phyloP scores from a whole-genome alignment of 306 rosid genomes.

The Cyclanthera cordifolia region DNA sequence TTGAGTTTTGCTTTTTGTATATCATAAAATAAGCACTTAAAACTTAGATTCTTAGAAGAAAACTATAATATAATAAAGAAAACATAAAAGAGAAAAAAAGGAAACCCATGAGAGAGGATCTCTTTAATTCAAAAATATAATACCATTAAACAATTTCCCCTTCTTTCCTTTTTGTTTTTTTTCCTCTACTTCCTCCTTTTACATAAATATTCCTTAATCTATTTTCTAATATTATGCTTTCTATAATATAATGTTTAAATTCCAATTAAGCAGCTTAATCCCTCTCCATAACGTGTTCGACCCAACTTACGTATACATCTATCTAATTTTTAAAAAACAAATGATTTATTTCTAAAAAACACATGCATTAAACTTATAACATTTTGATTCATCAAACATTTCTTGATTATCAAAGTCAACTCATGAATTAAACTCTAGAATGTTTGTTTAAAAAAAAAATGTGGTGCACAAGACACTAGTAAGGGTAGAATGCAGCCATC shows the following conservation, averaged over 20 bases:
- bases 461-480: no score
- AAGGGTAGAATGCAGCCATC: no score
- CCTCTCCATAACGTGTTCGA: no score
- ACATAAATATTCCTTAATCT: conserved; percentile 4
- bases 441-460: no score
- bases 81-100: conserved; percentile 2
- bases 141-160: background rate
- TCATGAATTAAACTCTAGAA: no score
- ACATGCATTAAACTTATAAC: no score
- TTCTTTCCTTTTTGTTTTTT: background rate
- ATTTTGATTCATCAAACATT: no score
- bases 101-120: background rate
- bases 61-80: conserved; percentile 5
- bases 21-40: conserved; percentile 5
- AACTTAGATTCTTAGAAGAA: background rate
- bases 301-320: no score
- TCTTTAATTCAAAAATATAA: conserved; percentile 3
- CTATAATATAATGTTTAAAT: background rate
- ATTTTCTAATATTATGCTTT: background rate
- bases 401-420: no score
- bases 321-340: no score
- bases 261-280: no score
- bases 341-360: no score
- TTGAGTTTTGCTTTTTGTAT: conserved; percentile 3
- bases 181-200: background rate